phyloP scores from a whole-genome alignment of 257 asterid species.

The Mitragyna speciosa region DNA sequence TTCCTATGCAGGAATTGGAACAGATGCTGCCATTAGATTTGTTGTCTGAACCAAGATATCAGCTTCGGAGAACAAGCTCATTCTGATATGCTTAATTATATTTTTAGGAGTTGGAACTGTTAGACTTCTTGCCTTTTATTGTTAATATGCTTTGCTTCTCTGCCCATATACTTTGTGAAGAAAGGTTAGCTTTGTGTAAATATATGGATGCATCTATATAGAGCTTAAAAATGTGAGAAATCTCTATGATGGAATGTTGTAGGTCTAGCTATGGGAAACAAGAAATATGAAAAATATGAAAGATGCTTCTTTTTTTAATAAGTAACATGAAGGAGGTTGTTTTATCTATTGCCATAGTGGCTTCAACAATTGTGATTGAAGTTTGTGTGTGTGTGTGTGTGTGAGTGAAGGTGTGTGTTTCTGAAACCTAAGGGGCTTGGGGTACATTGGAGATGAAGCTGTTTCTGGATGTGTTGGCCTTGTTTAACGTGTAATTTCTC shows the following conservation, averaged over 20 bases:
- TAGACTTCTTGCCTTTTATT: neutral
- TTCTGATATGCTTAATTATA: slow-evolving; percentile 32
- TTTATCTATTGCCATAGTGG: neutral
- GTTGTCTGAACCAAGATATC: slow-evolving; percentile 56
- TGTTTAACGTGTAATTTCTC: too few relatives aligned
- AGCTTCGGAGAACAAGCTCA: slow-evolving; percentile 74
- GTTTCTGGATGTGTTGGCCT: too few relatives aligned
- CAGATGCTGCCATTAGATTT: slow-evolving; percentile 25
- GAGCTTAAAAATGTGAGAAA: neutral
- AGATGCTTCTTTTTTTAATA: too few relatives aligned
- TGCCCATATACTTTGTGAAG: neutral
- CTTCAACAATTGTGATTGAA: neutral
- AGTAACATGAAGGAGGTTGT: too few relatives aligned
- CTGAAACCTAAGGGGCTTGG: neutral
- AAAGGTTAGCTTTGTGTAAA: neutral
- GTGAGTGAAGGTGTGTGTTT: neutral
- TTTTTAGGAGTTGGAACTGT: neutral
- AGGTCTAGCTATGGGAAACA: neutral
- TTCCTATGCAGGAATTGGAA: slow-evolving; percentile 60
- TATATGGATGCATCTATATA: neutral
- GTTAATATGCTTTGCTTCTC: neutral
- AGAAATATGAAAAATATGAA: neutral
- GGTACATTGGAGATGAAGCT: neutral
- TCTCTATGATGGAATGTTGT: neutral
- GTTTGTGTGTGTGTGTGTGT: too few relatives aligned